phyloP scores from a whole-genome alignment of 2,329 filamentous ascomycete species.

The Sclerotinia subarctica region DNA sequence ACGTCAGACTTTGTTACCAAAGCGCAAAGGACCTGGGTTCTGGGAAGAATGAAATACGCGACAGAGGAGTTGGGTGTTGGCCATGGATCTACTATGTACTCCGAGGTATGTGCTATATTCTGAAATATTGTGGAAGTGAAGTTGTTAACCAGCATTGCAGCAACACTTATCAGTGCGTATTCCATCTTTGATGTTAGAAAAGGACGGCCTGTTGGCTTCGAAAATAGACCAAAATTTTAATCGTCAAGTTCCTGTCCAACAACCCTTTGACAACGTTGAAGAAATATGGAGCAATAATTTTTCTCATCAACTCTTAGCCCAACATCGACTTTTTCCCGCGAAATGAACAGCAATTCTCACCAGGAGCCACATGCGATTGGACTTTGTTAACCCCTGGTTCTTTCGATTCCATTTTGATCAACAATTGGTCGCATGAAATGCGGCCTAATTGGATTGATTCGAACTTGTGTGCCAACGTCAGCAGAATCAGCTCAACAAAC shows the following conservation, averaged over 20 bases:
- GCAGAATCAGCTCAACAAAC: conserved; percentile 2
- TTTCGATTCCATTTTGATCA: background rate
- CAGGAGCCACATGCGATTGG: background rate
- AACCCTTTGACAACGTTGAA: background rate
- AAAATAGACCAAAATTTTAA: background rate
- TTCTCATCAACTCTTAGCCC: conserved; percentile 5
- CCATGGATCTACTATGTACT: conserved; percentile 21
- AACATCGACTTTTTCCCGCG: conserved; percentile 4
- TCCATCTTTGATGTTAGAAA: conserved; percentile 14
- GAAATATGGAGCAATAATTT: background rate
- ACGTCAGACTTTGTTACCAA: conserved; percentile 30
- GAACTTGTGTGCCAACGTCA: background rate
- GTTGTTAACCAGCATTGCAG: conserved; percentile 4
- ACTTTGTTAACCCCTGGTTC: background rate
- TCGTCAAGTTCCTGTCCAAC: background rate
- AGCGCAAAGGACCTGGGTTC: conserved; percentile 27
- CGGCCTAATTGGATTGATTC: background rate
- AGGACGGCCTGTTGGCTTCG: conserved; percentile 6
- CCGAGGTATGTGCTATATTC: background rate
- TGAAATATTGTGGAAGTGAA: background rate
- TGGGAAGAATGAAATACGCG: conserved; percentile 30
- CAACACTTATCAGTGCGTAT: background rate
- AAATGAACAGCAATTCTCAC: background rate
- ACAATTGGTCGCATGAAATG: background rate
- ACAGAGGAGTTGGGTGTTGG: conserved; percentile 30